phyloP scores from a whole-genome alignment of 148 eudicot genomes.

The Silene conica region DNA sequence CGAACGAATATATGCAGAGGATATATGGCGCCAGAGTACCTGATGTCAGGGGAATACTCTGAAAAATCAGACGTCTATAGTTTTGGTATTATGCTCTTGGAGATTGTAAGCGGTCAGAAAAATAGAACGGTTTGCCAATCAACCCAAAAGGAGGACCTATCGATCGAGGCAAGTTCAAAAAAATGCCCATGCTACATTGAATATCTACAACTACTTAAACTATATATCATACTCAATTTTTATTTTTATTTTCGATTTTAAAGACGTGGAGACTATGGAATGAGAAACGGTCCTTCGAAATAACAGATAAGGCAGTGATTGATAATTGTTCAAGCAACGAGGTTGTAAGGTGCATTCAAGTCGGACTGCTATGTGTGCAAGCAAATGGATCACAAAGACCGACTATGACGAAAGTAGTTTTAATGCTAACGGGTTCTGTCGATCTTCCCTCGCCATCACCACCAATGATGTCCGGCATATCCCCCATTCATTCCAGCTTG shows the following conservation, averaged over 20 bases:
- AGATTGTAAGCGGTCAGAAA: conserved; percentile 25
- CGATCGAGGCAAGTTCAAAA: neutral
- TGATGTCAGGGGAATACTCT: conserved; percentile 31
- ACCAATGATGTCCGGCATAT: neutral
- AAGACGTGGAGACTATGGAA: conserved; percentile 29
- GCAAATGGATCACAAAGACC: conserved; percentile 24
- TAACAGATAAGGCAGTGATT: neutral
- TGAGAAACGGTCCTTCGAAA: neutral
- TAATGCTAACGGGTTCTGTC: conserved; percentile 15
- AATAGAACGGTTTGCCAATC: neutral
- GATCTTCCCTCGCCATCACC: conserved; percentile 9
- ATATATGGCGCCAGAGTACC: conserved; percentile 25
- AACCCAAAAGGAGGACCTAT: neutral
- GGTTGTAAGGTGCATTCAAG: conserved; percentile 33
- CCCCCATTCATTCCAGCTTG: neutral
- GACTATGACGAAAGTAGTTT: conserved; percentile 25
- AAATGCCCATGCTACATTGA: neutral
- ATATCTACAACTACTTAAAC: no score
- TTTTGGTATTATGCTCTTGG: conserved; percentile 32
- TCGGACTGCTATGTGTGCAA: conserved; percentile 45
- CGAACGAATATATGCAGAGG: conserved; percentile 7
- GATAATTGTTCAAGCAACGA: conserved; percentile 15
- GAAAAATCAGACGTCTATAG: conserved; percentile 47
- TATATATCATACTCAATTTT: no score
- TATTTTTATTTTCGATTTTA: no score